A percentile compares a stretch with the other conserved stretches of the same genome.
Evolutionary conservation across 2,329 filamentous ascomycete genomes (phyloP).

Genomic region (Arthrobotrys sphaeroides): DNA sequence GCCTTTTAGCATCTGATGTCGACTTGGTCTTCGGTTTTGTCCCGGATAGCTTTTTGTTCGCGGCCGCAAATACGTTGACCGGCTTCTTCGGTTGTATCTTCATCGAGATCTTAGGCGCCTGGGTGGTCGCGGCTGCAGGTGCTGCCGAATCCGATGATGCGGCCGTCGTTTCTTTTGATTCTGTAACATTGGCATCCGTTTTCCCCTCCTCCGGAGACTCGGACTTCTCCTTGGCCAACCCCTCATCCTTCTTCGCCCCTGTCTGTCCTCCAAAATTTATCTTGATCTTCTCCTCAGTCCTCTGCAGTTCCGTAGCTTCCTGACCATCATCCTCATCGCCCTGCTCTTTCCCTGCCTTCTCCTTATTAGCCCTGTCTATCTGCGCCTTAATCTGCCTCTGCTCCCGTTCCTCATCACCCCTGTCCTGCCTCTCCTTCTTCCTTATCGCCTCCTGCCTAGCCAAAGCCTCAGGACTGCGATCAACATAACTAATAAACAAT

Average conservation of each 20-base stretch:
- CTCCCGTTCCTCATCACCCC: slow-evolving; percentile 89
- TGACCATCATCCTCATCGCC: slow-evolving; percentile 67
- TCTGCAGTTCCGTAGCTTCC: slow-evolving; percentile 65
- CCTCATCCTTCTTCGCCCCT: slow-evolving; percentile 51
- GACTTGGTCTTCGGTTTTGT: slow-evolving; percentile 64
- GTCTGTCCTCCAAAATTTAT: slow-evolving; percentile 69
- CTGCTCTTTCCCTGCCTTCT: no score
- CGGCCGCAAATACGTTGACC: slow-evolving; percentile 77
- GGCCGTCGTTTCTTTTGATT: slow-evolving; percentile 39
- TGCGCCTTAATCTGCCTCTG: slow-evolving; percentile 84
- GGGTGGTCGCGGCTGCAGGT: slow-evolving; percentile 51
- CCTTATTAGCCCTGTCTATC: slow-evolving; percentile 69
- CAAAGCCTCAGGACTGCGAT: slow-evolving; percentile 87
- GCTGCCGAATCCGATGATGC: slow-evolving; percentile 22
- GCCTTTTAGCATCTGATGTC: slow-evolving; percentile 71
- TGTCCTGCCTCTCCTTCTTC: slow-evolving; percentile 85
- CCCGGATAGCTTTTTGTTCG: slow-evolving; percentile 75
- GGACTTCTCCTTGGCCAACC: slow-evolving; percentile 17
- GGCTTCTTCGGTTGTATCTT: slow-evolving; percentile 74
- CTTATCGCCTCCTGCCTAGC: slow-evolving; percentile 80
- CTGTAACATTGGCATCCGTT: background rate
- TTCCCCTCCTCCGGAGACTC: slow-evolving; percentile 29
- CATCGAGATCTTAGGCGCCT: slow-evolving; percentile 67
- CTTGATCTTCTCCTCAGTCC: slow-evolving; percentile 78
- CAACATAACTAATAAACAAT: slow-evolving; percentile 86